Evolutionary conservation across 345 rosid genomes (phyloP).

Genomic region (Murraya paniculata): DNA sequence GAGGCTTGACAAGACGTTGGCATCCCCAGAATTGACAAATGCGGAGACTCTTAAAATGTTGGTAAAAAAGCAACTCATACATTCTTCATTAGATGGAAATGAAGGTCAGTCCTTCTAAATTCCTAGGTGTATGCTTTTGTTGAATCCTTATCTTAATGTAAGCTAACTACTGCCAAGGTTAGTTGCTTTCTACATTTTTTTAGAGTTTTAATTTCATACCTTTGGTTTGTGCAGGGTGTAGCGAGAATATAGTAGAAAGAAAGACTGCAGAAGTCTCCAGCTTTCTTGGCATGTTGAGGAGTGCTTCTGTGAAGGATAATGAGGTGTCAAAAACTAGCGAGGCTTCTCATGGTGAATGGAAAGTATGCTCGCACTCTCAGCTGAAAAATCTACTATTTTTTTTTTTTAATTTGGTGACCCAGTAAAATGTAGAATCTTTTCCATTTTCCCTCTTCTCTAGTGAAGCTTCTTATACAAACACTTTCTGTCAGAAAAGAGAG

Average conservation of each 20-base stretch:
- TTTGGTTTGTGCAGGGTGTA: slow-evolving; percentile 40
- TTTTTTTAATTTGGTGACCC: not conserved
- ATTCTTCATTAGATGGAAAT: slow-evolving; percentile 33
- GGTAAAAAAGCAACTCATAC: slow-evolving; percentile 55
- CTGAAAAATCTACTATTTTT: not conserved
- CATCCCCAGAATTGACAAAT: slow-evolving; percentile 63
- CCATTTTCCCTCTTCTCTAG: not conserved
- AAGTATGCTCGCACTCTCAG: slow-evolving; percentile 45
- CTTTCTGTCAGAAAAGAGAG: not conserved
- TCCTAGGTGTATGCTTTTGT: not conserved
- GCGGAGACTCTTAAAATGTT: slow-evolving; percentile 48
- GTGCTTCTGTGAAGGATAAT: slow-evolving; percentile 52
- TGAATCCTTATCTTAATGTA: not conserved
- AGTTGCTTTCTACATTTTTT: slow-evolving; percentile 5
- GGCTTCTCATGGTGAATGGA: slow-evolving; percentile 63
- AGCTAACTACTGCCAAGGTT: slow-evolving; percentile 1
- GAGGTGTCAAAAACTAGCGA: slow-evolving; percentile 37
- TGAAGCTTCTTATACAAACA: not conserved
- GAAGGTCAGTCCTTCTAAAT: slow-evolving; percentile 39
- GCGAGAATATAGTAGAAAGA: slow-evolving; percentile 48
- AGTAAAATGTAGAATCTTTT: not conserved
- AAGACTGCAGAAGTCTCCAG: slow-evolving; percentile 55
- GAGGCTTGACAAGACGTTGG: slow-evolving; percentile 68
- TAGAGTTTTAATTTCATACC: not conserved
- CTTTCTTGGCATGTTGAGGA: slow-evolving; percentile 86